Evolutionary conservation across 768 basidiomycete species (phyloP), one percentile per base, ranked within the genome.

Genomic region (Roridomyces roridus): DNA sequence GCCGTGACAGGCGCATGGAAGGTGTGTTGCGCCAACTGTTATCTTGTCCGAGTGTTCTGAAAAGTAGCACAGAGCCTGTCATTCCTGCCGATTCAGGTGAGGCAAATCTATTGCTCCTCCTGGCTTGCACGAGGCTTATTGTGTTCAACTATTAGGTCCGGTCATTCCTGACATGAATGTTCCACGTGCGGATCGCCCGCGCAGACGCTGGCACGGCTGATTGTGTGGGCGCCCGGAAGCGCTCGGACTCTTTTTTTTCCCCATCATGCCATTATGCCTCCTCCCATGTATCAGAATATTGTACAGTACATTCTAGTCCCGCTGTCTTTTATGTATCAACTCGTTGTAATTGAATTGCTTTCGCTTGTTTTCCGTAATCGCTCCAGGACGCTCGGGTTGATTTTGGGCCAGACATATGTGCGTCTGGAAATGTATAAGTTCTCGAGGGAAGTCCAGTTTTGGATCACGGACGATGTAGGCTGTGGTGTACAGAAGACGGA

Each of bases 331-430:
- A 18, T 55, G 57, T 48, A 57, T 41, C 29, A 41, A 5, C 21
- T 29, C 35, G 36, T 35, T 42, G 31, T 44, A 49, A 37, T 51
- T 37, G 26, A 35, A 47, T n/a, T 49, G 51, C 18, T 47, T 51
- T 39, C 15, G 6, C 10, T 35, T 25, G 25, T 40, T 35, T 47
- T 55, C 42, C 64, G 57, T 37, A 74, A 65, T 51, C 73, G 64
- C 36, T 60, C 66, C 23, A 78, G 43, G 48, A 77, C 57, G 15
- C 12, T 42, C 11, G 73, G 73, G 57, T 76, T 78, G 20, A 80
- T 48, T 52, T 70, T 75, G 10, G 77, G 74, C 77, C 77, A 78
- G 23, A 50, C 59, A 62, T 71, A 76, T 11, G 44, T 31, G 47
- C 69, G 73, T 46, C 25, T 23, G 23, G 20, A 25, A 18, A 34